Base-by-base conservation (phyloP, 805 yeast species). In the Saturnispora besseyi region DNA sequence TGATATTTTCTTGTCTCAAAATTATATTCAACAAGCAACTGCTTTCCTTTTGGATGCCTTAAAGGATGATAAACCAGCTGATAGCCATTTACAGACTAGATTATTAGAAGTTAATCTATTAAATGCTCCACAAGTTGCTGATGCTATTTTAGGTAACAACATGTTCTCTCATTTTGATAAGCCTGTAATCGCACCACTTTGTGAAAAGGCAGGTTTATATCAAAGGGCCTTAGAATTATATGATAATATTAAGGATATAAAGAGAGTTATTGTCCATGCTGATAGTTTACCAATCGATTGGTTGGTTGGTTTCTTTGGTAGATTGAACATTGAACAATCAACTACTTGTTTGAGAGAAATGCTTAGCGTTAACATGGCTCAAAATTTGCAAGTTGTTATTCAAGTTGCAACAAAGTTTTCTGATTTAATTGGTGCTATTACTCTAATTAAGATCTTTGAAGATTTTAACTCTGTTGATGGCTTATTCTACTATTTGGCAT, bases 61-160 rank as follows among this genome's bases (percentile, higher is more conserved):
- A 65, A 93, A 93, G 73, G 86, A 83, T 55, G 96, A 93, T 69
- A 76, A 83, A 36, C 97, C 98, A 38, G 84, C 90, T 55, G 96
- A 93, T 64, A 97, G 96, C 15, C 96, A 89, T 62, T 75, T 93
- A 63, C 99, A 93, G 75, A 93, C 99, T 8, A 81, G 95, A 62
- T 79, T 93, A 46, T 78, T 93, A 58, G 99, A 93, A 70, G 88
- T 87, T 58, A 93, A 93, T 68, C 75, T 93, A 65, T 68, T 87
- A 64, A 95, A 90, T 66, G 99, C 99, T 15, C 99, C 99, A 46
- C 99, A 93, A 75, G 99, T 93, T 51, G 99, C 99, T 41, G 99
- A 93, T 69, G 99, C 99, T 21, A 93, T 93, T 57, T 76, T 93
- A 61, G 96, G 97, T 53, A 93, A 91, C 68, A 82, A 83, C 53